Evolutionary conservation across 2,329 filamentous ascomycete genomes (phyloP), one percentile per base, ranked within the genome.

Genomic region (Paraphaeosphaeria sporulosa): DNA sequence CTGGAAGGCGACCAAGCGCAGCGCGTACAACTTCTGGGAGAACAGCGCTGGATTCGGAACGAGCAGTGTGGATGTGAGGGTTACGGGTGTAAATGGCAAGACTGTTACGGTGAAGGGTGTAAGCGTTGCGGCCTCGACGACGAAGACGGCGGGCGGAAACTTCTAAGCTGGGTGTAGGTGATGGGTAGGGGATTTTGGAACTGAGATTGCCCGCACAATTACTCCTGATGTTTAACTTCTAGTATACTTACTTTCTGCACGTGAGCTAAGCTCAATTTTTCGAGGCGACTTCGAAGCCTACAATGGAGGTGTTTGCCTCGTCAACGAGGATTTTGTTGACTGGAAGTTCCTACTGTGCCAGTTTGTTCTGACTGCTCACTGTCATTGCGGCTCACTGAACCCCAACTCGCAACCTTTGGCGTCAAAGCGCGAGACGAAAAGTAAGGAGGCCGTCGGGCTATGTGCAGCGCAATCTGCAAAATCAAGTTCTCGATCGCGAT

Each of bases 1-100:
- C 15, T 90, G 87, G 87, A 73, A 83, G 73, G 52, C 71, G n/a
- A 89, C 87, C 0, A 80, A 77, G 2, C 80, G 88, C 50, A 74
- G 81, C 58, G 74, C 78, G 7, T 80, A 80, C 72, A 81, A 90
- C 80, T 90, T 83, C 78, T 90, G 90, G 48, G 83, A 89, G 80
- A 82, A 87, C 65, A 59, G 78, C 0, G 78, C 80, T 59, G 88
- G 88, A 0, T 88, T 87, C 66, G 85, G 86, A 0, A 82, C 81
- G 0, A 74, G 80, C 9, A 82, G 74, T 3, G 85, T 89, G 1
- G 81, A 85, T 64, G 80, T 90, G 38, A 82, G 81, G 61, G 80
- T 89, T 40, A 89, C 86, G 0, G 83, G 84, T 61, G 70, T 77
- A 2, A 80, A 80, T 46, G 87, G 87, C 0, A 78, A 81, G 63